A percentile compares a stretch with the other conserved stretches of the same genome.
phyloP scores from a whole-genome alignment of 495 filamentous ascomycete genomes.

The Penicillium odoratum region DNA sequence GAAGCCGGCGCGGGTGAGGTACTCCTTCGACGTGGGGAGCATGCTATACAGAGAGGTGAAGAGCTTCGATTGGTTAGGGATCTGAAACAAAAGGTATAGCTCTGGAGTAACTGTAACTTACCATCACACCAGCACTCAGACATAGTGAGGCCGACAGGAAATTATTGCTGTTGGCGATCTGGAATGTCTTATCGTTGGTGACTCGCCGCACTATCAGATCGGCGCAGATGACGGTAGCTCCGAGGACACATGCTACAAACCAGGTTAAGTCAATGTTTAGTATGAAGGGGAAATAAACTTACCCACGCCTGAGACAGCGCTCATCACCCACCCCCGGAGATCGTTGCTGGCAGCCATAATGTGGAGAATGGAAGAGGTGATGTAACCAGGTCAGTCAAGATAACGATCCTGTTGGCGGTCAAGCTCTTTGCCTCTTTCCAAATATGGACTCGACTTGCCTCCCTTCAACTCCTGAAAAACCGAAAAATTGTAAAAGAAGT shows the following conservation, averaged over 20 bases:
- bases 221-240: conserved; percentile 82
- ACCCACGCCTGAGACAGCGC: conserved; percentile 78
- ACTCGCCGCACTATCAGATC: conserved; percentile 73
- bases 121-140: conserved; percentile 97
- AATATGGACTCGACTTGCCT: background rate
- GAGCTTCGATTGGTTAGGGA: conserved; percentile 52
- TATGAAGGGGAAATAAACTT: conserved; percentile 23
- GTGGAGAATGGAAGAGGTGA: conserved; percentile 15
- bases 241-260: conserved; percentile 70
- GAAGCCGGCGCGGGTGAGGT: conserved; percentile 67
- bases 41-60: conserved; percentile 95
- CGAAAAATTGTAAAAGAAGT: background rate
- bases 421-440: conserved; percentile 11
- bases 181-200: conserved; percentile 71
- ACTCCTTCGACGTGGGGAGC: conserved; percentile 79
- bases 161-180: conserved; percentile 82
- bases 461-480: background rate
- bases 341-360: conserved; percentile 72
- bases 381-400: background rate
- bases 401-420: conserved; percentile 15
- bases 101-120: conserved; percentile 38
- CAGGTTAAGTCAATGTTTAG: background rate
- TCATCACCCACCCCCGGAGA: conserved; percentile 91
- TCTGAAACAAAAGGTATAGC: background rate
- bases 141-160: conserved; percentile 89